These are phyloP conservation scores for Erysimum pusillum DNA, from an alignment of 441 rosid species.

Conservation along the genomic window DNA sequence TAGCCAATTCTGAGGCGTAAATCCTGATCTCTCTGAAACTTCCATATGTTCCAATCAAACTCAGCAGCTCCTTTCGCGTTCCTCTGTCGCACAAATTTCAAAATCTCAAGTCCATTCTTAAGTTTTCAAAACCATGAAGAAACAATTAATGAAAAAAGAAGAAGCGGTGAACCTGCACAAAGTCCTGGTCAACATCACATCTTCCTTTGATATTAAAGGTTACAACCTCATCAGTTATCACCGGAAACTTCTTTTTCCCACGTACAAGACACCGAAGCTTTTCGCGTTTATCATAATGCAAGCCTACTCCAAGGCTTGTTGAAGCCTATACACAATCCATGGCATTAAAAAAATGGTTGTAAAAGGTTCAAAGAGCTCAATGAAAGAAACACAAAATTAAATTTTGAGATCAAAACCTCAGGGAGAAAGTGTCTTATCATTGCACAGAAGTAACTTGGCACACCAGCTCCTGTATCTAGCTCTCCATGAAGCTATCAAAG, in stretches of 20 bases:
- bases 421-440: slow-evolving; percentile 72
- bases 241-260: slow-evolving; percentile 75
- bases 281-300: slow-evolving; percentile 72
- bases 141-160: slow-evolving; percentile 4
- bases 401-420: slow-evolving; percentile 53
- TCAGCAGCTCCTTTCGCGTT: slow-evolving; percentile 85
- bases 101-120: background rate
- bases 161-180: slow-evolving; percentile 60
- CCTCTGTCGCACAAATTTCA: no score
- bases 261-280: slow-evolving; percentile 69
- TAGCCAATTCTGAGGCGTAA: slow-evolving; percentile 84
- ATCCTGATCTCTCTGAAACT: slow-evolving; percentile 88
- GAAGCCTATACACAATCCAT: slow-evolving; percentile 50
- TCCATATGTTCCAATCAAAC: slow-evolving; percentile 71
- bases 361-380: slow-evolving; percentile 19
- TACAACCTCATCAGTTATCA: slow-evolving; percentile 57
- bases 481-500: slow-evolving; percentile 79
- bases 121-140: slow-evolving; percentile 2
- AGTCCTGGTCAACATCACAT: slow-evolving; percentile 72
- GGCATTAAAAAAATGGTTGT: slow-evolving; percentile 11
- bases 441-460: slow-evolving; percentile 65
- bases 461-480: slow-evolving; percentile 79
- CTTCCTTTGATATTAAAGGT: slow-evolving; percentile 86
- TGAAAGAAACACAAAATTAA: background rate
- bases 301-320: slow-evolving; percentile 73